Base-by-base conservation (phyloP, 108 stramenopile genomes). In the Pseudonitzschia pungens region DNA sequence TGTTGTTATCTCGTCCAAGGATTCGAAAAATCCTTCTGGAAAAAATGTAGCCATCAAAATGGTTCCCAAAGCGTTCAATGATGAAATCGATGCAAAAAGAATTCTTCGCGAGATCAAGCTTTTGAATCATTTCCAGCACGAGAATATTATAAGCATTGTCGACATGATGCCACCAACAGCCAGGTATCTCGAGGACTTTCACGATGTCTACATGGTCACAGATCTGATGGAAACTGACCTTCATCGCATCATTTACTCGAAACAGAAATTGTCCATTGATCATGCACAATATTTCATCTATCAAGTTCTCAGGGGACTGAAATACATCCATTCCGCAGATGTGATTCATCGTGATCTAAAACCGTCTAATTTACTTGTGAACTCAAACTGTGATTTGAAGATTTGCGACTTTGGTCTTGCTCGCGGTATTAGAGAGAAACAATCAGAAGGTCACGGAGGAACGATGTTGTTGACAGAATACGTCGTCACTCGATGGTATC, bases 141-240 rank as follows among this genome's bases (percentile, higher is more conserved):
- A 96, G 53, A 98, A 98, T 72, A 90, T 98, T 76, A 87, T 97
- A 12, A 82, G 83, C 33, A 89, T 95, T 74, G 74, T 82, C 10
- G 92, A 94, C 75, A 93, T 93, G 89, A 91, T 96, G 86, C 90
- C 91, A 15, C 93, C 92, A 26, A 74, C 73, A 70, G 94, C 87
- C 20, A 87, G 89, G 31, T 90, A 89, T 57, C 74, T 90, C 29
- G 96, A 92, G 65, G 96, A 97, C 72, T 98, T 97, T 78, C 76
- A 85, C 62, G 98, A 99, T 83, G 94, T 99, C 9, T 99, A 99
- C 85, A 98, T 99, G 68, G 95, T 98, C 44, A 81, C 89, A 21
- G 99, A 99, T 67, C 84, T 99, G 65, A 99, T 99, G 98, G 99
- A 99, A 73, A 99, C 98, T 6, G 98, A 99, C 77, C 79, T 99